Evolutionary conservation across 441 rosid species (phyloP), one percentile per base, ranked within the genome.

Genomic region (Macaranga tanarius): DNA sequence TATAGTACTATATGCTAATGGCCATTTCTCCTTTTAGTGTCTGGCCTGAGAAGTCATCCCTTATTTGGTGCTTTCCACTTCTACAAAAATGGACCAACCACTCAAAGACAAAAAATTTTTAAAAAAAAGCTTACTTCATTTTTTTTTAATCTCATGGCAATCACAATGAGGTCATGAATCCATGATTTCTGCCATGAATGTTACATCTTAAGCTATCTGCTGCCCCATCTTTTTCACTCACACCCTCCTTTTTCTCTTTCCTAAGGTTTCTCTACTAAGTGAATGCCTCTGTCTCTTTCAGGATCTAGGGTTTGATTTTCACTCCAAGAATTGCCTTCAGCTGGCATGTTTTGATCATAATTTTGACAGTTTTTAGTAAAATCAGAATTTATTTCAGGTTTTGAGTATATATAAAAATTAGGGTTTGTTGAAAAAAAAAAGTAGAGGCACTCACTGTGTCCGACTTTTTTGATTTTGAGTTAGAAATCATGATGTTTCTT

Each of bases 61-160:
- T 38, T 55, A 38, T 71, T 50, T 20, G 26, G 74, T 62, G 68
- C 26, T 62, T 71, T 62, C 74, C 74, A 62, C 74, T 50, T 16
- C 74, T 47, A 10, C 31, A 22, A 71, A 63, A 72, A 62, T 62
- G 68, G 68, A 51, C 70, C 75, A 73, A 44, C 64, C 70, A 64
- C 69, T 51, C 40, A 5, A 62, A 50, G 68, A 73, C 70, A 64
- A 4, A 31, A 31, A 31, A 31, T n/a, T n/a, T n/a, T n/a, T n/a
- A 31, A 31, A 73, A 51, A 3, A 3, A 10, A 62, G 7, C 2
- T 45, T 2, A 19, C 44, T 45, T 58, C 4, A 40, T 16, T 28
- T 28, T 48, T 40, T 31, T 12, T 34, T 69, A 31, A 31, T 31
- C 38, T 31, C 38, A 2, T 31, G 72, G 45, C 38, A 40, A 40